A percentile compares a stretch with the other conserved stretches of the same genome.
Conservation (phyloP, 257 asterid genomes). For the Echites panduratus region DNA sequence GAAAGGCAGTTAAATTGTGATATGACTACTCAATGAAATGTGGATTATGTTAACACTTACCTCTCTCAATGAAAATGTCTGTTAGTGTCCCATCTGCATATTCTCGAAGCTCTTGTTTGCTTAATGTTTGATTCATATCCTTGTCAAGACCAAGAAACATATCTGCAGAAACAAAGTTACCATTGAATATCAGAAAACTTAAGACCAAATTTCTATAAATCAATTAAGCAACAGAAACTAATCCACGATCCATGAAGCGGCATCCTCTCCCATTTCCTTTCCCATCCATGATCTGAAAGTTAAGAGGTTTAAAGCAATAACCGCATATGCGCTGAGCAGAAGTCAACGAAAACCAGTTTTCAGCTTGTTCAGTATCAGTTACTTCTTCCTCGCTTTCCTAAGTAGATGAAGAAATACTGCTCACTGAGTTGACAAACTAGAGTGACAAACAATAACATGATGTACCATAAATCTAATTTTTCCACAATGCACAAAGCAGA, state of each 20-base stretch:
- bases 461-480: not conserved
- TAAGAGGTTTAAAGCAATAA: constrained; percentile 29
- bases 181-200: constrained; percentile 1
- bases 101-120: constrained; percentile 95
- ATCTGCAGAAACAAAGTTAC: constrained; percentile 41
- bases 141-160: constrained; percentile 99
- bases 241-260: not conserved
- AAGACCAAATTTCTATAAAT: not conserved
- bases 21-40: not conserved
- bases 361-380: constrained; percentile 97
- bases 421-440: constrained; percentile 15
- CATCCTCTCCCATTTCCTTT: not conserved
- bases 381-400: constrained; percentile 99
- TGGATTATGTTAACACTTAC: constrained; percentile 27
- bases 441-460: not conserved
- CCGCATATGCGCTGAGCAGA: constrained; percentile 99
- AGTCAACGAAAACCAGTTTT: constrained; percentile 95
- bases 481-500: not conserved
- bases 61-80: constrained; percentile 96
- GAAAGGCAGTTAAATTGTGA: not conserved
- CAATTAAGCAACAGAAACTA: not conserved
- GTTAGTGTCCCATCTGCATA: constrained; percentile 98
- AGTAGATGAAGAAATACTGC: constrained; percentile 17
- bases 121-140: constrained; percentile 88
- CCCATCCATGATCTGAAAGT: not conserved